phyloP scores from a whole-genome alignment of 2,329 filamentous ascomycete genomes.

The Chrysoporthe puriensis region DNA sequence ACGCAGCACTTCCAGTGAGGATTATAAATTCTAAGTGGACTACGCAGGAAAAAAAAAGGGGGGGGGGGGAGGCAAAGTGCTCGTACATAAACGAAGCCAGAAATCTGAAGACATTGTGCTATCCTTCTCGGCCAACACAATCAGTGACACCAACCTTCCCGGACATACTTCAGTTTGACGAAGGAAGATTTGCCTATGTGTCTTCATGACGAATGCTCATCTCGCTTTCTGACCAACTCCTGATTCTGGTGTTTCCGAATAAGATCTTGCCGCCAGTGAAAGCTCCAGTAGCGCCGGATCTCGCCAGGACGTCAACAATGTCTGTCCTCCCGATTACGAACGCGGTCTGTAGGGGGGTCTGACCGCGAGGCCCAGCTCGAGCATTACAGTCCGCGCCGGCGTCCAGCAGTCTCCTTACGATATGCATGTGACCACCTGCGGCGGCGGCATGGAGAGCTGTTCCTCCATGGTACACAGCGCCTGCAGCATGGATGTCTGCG shows the following conservation, averaged over 20 bases:
- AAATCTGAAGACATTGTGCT: too few relatives aligned
- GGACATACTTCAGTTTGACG: too few relatives aligned
- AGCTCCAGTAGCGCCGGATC: conserved; percentile 6
- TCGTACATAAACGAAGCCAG: too few relatives aligned
- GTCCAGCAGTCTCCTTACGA: conserved; percentile 29
- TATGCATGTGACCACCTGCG: conserved; percentile 24
- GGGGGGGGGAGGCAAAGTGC: too few relatives aligned
- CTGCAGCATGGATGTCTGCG: conserved; percentile 33
- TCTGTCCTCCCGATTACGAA: conserved; percentile 14
- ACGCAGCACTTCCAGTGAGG: too few relatives aligned
- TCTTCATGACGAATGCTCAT: not conserved
- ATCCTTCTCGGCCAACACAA: too few relatives aligned
- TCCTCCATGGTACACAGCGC: conserved; percentile 31
- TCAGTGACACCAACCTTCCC: too few relatives aligned
- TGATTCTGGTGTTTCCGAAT: not conserved
- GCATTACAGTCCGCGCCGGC: conserved; percentile 25
- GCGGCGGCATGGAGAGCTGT: conserved; percentile 31
- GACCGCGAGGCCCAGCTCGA: conserved; percentile 14
- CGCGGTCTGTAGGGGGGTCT: conserved; percentile 28
- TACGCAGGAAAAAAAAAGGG: too few relatives aligned
- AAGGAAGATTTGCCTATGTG: not conserved
- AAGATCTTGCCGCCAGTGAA: conserved; percentile 6
- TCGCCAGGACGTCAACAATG: conserved; percentile 1
- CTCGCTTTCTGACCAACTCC: conserved; percentile 7
- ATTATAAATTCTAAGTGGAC: too few relatives aligned